phyloP scores from a whole-genome alignment of 2,329 filamentous ascomycete genomes.

The Exserohilum turcica region DNA sequence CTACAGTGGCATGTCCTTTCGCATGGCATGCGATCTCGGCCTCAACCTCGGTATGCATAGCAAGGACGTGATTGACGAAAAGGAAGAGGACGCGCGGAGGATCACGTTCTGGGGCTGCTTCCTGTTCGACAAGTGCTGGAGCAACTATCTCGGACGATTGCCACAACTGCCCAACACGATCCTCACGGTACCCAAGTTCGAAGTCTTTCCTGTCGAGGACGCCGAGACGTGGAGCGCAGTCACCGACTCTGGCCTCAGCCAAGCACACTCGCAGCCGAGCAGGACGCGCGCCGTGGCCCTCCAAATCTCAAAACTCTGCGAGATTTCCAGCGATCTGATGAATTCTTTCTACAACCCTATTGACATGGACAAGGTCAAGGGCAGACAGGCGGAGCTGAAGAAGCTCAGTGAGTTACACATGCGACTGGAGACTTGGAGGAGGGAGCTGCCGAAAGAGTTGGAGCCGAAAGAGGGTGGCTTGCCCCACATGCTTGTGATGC shows the following conservation, averaged over 20 bases:
- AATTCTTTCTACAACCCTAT: slow-evolving; percentile 88
- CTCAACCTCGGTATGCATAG: slow-evolving; percentile 75
- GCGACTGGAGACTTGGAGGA: slow-evolving; percentile 86
- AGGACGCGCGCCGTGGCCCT: slow-evolving; percentile 74
- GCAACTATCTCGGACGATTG: slow-evolving; percentile 90
- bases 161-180: slow-evolving; percentile 82
- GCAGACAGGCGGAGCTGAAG: slow-evolving; percentile 85
- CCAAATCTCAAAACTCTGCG: slow-evolving; percentile 81
- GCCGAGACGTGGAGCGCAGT: slow-evolving; percentile 85
- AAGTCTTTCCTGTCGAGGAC: slow-evolving; percentile 90
- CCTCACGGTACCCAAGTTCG: slow-evolving; percentile 84
- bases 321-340: slow-evolving; percentile 91
- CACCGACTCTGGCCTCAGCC: slow-evolving; percentile 78
- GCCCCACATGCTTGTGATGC: slow-evolving; percentile 80
- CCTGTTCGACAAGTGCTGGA: slow-evolving; percentile 99
- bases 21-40: slow-evolving; percentile 94
- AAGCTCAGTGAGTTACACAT: slow-evolving; percentile 91
- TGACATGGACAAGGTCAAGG: slow-evolving; percentile 64
- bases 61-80: slow-evolving; percentile 67
- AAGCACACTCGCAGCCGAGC: slow-evolving; percentile 76
- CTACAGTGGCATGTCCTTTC: slow-evolving; percentile 97
- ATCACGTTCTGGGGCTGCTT: slow-evolving; percentile 99
- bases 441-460: slow-evolving; percentile 80
- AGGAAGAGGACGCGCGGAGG: slow-evolving; percentile 84
- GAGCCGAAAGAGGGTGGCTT: slow-evolving; percentile 88